Percentiles rank a stretch among this genome's conserved stretches.
Conservation (phyloP, 179 eudicot genomes). For the Kewa caespitosa region DNA sequence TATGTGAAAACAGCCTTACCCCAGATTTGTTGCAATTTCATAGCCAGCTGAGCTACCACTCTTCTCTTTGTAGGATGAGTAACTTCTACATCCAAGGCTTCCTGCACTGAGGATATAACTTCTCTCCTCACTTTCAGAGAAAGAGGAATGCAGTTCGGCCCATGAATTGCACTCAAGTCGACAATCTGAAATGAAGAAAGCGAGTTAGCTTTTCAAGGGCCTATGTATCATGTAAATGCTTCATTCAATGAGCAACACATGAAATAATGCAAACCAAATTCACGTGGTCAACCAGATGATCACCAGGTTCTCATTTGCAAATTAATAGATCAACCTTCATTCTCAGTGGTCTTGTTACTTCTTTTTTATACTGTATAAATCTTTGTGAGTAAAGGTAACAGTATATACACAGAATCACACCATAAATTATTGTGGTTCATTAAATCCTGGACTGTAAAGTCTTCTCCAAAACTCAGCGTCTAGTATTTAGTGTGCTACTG, state of each 20-base stretch:
- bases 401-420: no score
- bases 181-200: constrained; percentile 45
- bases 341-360: no score
- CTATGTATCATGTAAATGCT: not conserved
- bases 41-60: constrained; percentile 49
- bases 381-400: no score
- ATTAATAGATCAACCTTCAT: not conserved
- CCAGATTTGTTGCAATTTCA: constrained; percentile 66
- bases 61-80: constrained; percentile 61
- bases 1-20: constrained; percentile 25
- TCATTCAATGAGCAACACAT: not conserved
- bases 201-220: not conserved
- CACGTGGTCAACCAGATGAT: not conserved
- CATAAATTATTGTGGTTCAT: not conserved
- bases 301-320: not conserved
- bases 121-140: constrained; percentile 63
- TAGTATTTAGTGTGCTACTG: not conserved
- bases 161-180: constrained; percentile 55
- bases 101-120: constrained; percentile 56
- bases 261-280: not conserved
- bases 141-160: constrained; percentile 57
- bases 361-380: no score
- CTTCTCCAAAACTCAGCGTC: not conserved
- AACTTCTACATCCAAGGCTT: constrained; percentile 43
- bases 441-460: not conserved